These are phyloP conservation scores for Coleophoma cylindrospora DNA, from an alignment of 2,329 filamentous ascomycete genomes.

Conservation along the genomic window DNA sequence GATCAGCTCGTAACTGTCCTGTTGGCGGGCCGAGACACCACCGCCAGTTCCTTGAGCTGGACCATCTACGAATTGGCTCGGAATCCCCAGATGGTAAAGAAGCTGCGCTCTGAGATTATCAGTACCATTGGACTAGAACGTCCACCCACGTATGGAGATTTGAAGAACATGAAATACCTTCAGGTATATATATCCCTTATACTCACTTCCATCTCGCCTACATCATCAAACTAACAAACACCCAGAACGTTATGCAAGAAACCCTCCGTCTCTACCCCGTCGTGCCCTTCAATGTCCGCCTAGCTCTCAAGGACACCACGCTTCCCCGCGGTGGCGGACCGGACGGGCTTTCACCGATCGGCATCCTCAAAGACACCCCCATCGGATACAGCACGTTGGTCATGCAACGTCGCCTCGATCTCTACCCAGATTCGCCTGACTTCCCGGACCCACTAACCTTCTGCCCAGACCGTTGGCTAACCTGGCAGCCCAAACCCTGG, in stretches of 20 bases:
- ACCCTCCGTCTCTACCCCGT: constrained; percentile 72
- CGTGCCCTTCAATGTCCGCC: constrained; percentile 75
- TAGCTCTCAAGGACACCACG: constrained; percentile 67
- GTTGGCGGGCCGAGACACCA: constrained; percentile 83
- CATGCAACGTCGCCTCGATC: constrained; percentile 66
- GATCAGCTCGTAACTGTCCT: constrained; percentile 82
- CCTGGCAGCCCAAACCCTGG: constrained; percentile 61
- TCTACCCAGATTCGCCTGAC: constrained; percentile 48
- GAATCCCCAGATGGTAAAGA: constrained; percentile 60
- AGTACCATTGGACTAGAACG: constrained; percentile 57
- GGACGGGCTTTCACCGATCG: constrained; percentile 56
- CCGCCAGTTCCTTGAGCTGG: constrained; percentile 77
- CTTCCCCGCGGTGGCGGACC: constrained; percentile 67
- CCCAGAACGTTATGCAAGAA: constrained; percentile 66
- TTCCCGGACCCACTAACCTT: constrained; percentile 46
- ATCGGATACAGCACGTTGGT: constrained; percentile 63
- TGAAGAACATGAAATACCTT: constrained; percentile 86
- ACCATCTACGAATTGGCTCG: constrained; percentile 75
- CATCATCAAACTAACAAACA: not conserved
- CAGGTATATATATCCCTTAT: constrained; percentile 22
- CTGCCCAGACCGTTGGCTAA: constrained; percentile 62
- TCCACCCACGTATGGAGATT: constrained; percentile 67
- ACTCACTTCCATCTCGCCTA: not conserved
- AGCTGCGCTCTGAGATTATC: constrained; percentile 70
- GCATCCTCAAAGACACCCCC: constrained; percentile 59